A percentile compares a stretch with the other conserved stretches of the same genome.
Conservation (phyloP, 352 stramenopile species). For the Elongisporangium prolatum region DNA sequence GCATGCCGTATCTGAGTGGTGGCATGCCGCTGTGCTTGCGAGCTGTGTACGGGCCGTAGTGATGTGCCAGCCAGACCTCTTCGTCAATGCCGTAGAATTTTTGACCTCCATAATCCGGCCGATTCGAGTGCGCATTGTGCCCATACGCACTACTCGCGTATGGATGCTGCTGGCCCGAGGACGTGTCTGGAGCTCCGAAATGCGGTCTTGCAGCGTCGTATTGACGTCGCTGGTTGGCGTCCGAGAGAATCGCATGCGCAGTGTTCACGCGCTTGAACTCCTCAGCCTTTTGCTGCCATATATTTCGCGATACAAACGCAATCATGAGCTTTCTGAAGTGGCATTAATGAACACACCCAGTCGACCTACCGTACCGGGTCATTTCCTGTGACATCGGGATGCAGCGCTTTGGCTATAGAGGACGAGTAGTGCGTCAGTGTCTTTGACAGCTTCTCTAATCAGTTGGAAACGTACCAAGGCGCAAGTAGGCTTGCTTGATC, state of each 20-base stretch:
- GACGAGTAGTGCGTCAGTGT: background rate
- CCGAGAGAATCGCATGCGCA: constrained; percentile 71
- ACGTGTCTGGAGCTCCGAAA: constrained; percentile 38
- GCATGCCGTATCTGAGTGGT: constrained; percentile 60
- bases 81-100: constrained; percentile 74
- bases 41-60: constrained; percentile 60
- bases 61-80: constrained; percentile 79
- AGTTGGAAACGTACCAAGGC: constrained; percentile 33
- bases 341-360: background rate
- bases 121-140: constrained; percentile 15
- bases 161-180: constrained; percentile 38
- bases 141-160: constrained; percentile 35
- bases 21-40: constrained; percentile 37
- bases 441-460: background rate
- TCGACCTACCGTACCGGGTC: constrained; percentile 30
- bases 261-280: constrained; percentile 84
- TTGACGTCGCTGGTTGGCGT: constrained; percentile 46
- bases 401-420: constrained; percentile 53
- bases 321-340: background rate
- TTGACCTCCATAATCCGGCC: constrained; percentile 7
- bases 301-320: background rate
- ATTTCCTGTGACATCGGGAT: constrained; percentile 84
- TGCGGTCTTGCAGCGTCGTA: constrained; percentile 54
- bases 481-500: constrained; percentile 81
- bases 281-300: constrained; percentile 66